Evolutionary conservation across 2,329 filamentous ascomycete species (phyloP), one percentile per base, ranked within the genome.

Genomic region (Dendrostoma leiphaemia): DNA sequence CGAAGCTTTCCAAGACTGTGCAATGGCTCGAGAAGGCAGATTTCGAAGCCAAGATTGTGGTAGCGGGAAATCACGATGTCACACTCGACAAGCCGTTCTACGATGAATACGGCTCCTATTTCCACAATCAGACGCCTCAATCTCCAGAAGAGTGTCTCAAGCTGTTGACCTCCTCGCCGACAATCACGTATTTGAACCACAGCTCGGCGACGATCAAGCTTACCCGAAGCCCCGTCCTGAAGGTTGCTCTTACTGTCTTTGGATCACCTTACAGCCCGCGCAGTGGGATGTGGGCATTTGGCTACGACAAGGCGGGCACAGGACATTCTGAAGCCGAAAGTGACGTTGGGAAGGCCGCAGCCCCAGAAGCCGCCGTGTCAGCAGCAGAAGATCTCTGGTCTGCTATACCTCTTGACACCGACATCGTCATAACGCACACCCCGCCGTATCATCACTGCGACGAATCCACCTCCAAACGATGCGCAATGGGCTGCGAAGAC

Each of bases 31-130:
- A 88, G 60, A 78, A 78, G 50, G 78, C 84, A 3, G 76, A 84
- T 47, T 90, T 89, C 59, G 84, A 89, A 62, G 78, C 77, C 62
- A 91, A 89, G 65, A 82, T 91, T 59, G 78, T 90, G 35, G 71
- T 90, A 60, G 86, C 85, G 59, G 86, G 88, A 26, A 92, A 91
- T 65, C 89, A 91, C 68, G 89, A 91, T 64, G 74, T 89, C 47
- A 88, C 86, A 0, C 78, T 91, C 6, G 88, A 91, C 63, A 61
- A 72, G n/a, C 65, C 73, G 3, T 90, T 88, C 65, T 86, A 84
- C 65, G 62, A 69, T 8, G 66, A 79, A 37, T 74, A 84, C 61
- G 78, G 79, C 1, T 62, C 64, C 1, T 71, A 73, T 49, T 83
- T 85, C 63, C 83, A 85, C 63, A 84, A 82, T 62, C 77, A 82